Percentiles rank a stretch among this genome's conserved stretches.
These are phyloP conservation scores for Pinus taeda DNA, from an alignment of 75 land plant genomes.

Conservation along the genomic window DNA sequence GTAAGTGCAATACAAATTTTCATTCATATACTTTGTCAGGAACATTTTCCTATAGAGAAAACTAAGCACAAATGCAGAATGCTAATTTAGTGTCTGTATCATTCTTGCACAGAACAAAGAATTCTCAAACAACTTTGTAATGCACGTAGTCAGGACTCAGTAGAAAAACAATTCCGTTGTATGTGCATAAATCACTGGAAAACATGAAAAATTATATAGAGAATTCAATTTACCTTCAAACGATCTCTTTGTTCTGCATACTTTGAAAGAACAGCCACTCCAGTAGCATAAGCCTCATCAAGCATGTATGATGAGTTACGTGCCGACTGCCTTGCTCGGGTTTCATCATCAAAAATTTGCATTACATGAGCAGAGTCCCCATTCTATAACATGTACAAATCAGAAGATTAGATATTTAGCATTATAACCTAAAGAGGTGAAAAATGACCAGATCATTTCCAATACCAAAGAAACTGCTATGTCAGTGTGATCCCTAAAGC, in stretches of 20 bases:
- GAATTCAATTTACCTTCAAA: conserved; percentile 56
- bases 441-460: neutral
- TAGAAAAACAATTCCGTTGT: neutral
- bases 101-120: neutral
- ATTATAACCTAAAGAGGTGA: neutral
- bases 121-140: neutral
- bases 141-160: neutral
- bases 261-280: conserved; percentile 68
- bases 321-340: conserved; percentile 80
- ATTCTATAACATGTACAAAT: conserved; percentile 27
- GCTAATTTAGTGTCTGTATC: too few species aligned
- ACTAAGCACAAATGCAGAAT: neutral
- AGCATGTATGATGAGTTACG: conserved; percentile 69
- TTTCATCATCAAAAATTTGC: conserved; percentile 86
- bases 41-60: neutral
- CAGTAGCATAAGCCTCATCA: conserved; percentile 76
- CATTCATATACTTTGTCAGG: neutral
- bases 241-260: conserved; percentile 85
- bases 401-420: neutral
- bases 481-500: neutral
- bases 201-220: conserved; percentile 6
- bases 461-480: neutral
- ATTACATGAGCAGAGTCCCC: conserved; percentile 66
- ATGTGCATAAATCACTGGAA: neutral
- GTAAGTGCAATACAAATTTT: neutral